Evolutionary conservation across 2,329 filamentous ascomycete species (phyloP), one percentile per base, ranked within the genome.

Genomic region (Aspergillus latus): DNA sequence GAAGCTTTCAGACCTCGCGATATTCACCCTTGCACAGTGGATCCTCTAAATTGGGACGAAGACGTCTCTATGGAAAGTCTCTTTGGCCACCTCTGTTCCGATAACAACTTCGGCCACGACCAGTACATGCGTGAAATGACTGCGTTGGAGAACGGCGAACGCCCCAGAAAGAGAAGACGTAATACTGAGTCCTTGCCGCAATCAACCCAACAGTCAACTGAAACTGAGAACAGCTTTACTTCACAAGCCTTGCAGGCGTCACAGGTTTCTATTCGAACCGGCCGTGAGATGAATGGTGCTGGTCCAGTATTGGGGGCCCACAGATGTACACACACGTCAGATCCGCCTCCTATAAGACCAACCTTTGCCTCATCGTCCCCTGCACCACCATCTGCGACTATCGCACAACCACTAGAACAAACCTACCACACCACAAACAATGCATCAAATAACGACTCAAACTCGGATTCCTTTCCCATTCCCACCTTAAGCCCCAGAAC

Each of bases 11-110:
- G 76, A 29, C 92, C 92, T 0, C 84, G 76, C 45, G 91, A 97
- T 64, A 78, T 97, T 2, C 89, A 88, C 77, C 91, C 92, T 0
- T 96, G 92, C 67, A 96, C 91, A 0, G 84, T 88, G 1, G 81
- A 90, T 58, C 73, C 81, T 13, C 65, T 72, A 0, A 75, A 75
- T 1, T 97, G 92, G 92, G 75, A 76, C 29, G 77, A 85, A 58
- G 72, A 75, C 7, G 73, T 86, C 6, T 87, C 85, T 5, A 88
- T 96, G 61, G 62, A 76, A n/a, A 75, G 71, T 0, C 78, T 96
- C 0, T 96, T 96, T 65, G 89, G 89, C 0, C 71, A 84, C 21
- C 74, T 85, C 29, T 96, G 91, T 69, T 84, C 82, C 0, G 80
- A 76, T 0, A 68, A 76, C 0, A 60, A 61, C 0, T 95, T 93